phyloP scores from a whole-genome alignment of 2,329 filamentous ascomycete genomes.

The Xylaria digitata region DNA sequence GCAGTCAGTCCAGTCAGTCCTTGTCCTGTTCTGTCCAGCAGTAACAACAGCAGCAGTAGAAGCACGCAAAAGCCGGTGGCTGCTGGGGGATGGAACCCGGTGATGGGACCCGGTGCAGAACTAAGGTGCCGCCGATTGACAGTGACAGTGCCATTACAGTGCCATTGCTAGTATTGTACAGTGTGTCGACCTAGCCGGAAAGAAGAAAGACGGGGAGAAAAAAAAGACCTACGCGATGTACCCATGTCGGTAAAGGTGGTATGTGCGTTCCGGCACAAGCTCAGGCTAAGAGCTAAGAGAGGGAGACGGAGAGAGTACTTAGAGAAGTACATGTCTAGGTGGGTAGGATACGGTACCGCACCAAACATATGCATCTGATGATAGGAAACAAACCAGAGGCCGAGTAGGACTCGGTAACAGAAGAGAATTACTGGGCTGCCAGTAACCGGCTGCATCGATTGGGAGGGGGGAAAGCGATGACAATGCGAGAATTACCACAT shows the following conservation, averaged over 20 bases:
- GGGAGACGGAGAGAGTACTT: constrained; percentile 14
- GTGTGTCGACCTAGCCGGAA: constrained; percentile 23
- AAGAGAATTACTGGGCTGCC: constrained; percentile 32
- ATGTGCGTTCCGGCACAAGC: constrained; percentile 29
- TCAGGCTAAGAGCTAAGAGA: constrained; percentile 17
- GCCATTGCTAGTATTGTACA: background rate
- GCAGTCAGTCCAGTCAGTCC: constrained; percentile 11
- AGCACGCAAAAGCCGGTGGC: constrained; percentile 21
- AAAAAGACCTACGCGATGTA: constrained; percentile 29
- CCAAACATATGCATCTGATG: constrained; percentile 5
- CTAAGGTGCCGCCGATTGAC: constrained; percentile 9
- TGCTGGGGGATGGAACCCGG: constrained; percentile 26
- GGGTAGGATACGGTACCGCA: background rate
- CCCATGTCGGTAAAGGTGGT: constrained; percentile 30
- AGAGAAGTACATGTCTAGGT: constrained; percentile 20
- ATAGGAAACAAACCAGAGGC: constrained; percentile 21
- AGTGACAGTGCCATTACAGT: constrained; percentile 26
- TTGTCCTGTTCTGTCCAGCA: no score
- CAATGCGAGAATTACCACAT: constrained; percentile 24
- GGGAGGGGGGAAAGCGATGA: constrained; percentile 5
- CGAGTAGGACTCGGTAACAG: constrained; percentile 22
- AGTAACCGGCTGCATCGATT: constrained; percentile 31
- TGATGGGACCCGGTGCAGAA: constrained; percentile 27
- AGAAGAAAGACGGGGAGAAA: constrained; percentile 9
- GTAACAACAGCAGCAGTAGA: no score